phyloP scores from a whole-genome alignment of 257 asterid genomes.

The Voacanga thouarsii region DNA sequence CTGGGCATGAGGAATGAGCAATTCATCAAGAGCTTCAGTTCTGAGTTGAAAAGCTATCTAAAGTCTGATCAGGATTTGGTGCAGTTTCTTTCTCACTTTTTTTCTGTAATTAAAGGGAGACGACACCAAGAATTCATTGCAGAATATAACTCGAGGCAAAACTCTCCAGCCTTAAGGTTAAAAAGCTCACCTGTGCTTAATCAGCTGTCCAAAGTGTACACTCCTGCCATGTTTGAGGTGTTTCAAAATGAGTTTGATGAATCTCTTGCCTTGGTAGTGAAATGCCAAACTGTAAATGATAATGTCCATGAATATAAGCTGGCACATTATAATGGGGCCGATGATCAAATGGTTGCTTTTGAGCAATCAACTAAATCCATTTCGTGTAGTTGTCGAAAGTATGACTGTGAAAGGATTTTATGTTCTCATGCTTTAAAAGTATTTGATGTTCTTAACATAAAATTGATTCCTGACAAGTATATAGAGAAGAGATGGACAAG shows the following conservation, averaged over 20 bases:
- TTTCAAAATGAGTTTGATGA: not conserved
- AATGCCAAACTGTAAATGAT: not conserved
- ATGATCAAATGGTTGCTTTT: not conserved
- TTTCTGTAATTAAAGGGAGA: slow-evolving; percentile 44
- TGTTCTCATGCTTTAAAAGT: not conserved
- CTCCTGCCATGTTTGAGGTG: not conserved
- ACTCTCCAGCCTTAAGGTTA: not conserved
- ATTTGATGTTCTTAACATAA: not conserved
- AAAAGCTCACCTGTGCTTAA: not conserved
- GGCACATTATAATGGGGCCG: not conserved
- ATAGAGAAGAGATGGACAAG: slow-evolving; percentile 1
- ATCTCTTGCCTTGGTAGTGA: slow-evolving; percentile 5
- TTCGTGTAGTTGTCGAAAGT: not conserved
- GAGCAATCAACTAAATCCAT: not conserved
- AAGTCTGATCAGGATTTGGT: slow-evolving; percentile 40
- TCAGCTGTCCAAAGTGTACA: not conserved
- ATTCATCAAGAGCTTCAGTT: slow-evolving; percentile 20
- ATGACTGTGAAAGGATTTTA: not conserved
- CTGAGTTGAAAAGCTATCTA: slow-evolving; percentile 14
- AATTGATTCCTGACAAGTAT: not conserved
- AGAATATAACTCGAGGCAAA: not conserved
- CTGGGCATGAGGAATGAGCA: slow-evolving; percentile 46
- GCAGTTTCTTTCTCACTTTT: slow-evolving; percentile 50
- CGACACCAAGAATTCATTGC: slow-evolving; percentile 37
- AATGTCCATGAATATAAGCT: not conserved